Evolutionary conservation across 2,329 filamentous ascomycete genomes (phyloP), one percentile per base, ranked within the genome.

Genomic region (Phaeosphaeria sp.): DNA sequence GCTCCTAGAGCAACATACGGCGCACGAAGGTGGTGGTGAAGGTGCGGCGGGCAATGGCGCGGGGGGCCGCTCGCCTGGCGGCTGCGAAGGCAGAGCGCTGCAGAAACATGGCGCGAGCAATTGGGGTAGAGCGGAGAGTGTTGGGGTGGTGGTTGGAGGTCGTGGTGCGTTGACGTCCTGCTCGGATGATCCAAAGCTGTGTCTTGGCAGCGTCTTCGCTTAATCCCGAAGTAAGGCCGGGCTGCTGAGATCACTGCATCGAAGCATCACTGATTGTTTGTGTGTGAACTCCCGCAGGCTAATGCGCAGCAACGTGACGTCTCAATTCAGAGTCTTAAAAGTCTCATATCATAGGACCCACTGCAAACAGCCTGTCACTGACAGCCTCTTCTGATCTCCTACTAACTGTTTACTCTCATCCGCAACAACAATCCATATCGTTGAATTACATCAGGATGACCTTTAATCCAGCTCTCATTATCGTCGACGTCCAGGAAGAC

Each of bases 401-500:
- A 40, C 20, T 18, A 49, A 39, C 27, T 46, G 11, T 21, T 46
- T 24, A 9, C 17, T 27, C 7, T 44, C 42, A 44, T 21, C n/a
- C 42, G 7, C 18, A 9, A 15, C n/a, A 20, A 20, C 21, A 22
- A 44, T 18, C 17, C 21, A 4, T 5, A 20, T 17, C 30, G 11
- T 11, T 6, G 1, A 55, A n/a, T 39, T 42, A 40, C 21, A 44
- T 9, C 52, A 61, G 13, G 20, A 74, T 74, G 71, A 36, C 68
- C 18, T 77, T 74, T 61, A 73, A 69, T 50, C 83, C 87, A 45
- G 87, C 87, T n/a, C 77, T 90, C 39, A 77, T 97, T 48, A 84
- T 97, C 11, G 89, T 97, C 52, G 93, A 97, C 77, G 84, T 96
- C 72, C 95, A 98, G 78, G 90, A 97, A 77, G 94, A 98, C 80